Conservation (phyloP, 805 yeast genomes). For the Candida boleticola region DNA sequence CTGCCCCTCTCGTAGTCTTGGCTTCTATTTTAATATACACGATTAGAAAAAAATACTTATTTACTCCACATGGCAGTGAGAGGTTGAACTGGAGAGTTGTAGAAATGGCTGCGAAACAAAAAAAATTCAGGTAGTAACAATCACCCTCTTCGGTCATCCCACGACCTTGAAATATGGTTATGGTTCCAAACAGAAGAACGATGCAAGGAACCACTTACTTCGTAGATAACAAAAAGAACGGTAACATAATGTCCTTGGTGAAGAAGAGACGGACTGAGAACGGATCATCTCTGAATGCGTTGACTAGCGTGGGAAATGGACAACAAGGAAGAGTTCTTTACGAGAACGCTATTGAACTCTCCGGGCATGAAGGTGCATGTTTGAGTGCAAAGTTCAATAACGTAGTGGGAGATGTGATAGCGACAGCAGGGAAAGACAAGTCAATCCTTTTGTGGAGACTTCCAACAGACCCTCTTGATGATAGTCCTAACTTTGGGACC, state of each 20-base stretch:
- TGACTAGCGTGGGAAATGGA: neutral
- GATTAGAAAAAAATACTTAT: no score
- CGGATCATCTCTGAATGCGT: neutral
- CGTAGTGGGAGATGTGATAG: conserved; percentile 47
- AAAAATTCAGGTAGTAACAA: no score
- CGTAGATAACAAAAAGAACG: no score
- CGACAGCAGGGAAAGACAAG: conserved; percentile 62
- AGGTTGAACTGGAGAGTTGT: no score
- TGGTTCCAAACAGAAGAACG: no score
- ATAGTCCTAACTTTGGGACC: conserved; percentile 41
- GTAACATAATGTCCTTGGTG: conserved; percentile 1
- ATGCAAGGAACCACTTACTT: no score
- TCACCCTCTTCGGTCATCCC: no score
- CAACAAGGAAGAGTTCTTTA: conserved; percentile 15
- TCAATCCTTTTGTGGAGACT: conserved; percentile 47
- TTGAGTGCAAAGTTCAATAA: conserved; percentile 50
- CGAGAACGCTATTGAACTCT: conserved; percentile 34
- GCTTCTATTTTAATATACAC: no score
- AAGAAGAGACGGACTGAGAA: neutral
- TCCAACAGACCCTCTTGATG: conserved; percentile 24
- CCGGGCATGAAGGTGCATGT: conserved; percentile 55
- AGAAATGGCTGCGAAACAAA: no score
- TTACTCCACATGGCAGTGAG: no score
- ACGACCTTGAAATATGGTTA: no score
- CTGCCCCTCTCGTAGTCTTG: no score